Conservation (phyloP, 2,329 filamentous ascomycete genomes). For the Phialophora verrucosa region DNA sequence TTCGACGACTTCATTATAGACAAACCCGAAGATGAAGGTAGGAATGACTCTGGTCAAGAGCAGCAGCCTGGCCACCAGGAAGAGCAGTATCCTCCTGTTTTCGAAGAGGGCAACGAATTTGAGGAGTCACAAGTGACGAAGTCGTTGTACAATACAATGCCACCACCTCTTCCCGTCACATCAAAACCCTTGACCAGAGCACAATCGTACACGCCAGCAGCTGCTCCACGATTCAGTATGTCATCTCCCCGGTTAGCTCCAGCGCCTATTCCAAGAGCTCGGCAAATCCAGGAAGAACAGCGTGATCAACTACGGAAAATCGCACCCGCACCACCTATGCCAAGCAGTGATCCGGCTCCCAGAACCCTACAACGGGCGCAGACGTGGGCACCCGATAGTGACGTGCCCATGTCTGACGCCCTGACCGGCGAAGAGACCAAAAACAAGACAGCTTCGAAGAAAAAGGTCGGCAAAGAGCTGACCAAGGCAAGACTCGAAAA, state of each 20-base stretch:
- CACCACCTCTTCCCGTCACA: constrained; percentile 30
- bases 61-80: constrained; percentile 1
- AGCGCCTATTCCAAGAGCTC: constrained; percentile 37
- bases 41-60: constrained; percentile 10
- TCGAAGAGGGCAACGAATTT: constrained; percentile 33
- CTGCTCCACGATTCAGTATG: constrained; percentile 26
- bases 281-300: constrained; percentile 38
- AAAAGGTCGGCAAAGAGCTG: constrained; percentile 69
- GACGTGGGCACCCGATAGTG: constrained; percentile 53
- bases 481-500: constrained; percentile 62
- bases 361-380: constrained; percentile 52
- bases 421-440: constrained; percentile 46
- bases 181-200: constrained; percentile 30
- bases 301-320: constrained; percentile 35
- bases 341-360: constrained; percentile 60
- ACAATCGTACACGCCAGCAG: constrained; percentile 32
- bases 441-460: constrained; percentile 62
- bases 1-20: constrained; percentile 38
- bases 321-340: constrained; percentile 43
- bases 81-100: constrained; percentile 27
- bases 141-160: constrained; percentile 28
- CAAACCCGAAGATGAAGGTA: constrained; percentile 27
- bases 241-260: constrained; percentile 38
- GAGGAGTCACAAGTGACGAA: constrained; percentile 18
- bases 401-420: constrained; percentile 50